Evolutionary conservation across 2,329 filamentous ascomycete species (phyloP), one percentile per base, ranked within the genome.

Genomic region (Rhynchosporium graminicola): DNA sequence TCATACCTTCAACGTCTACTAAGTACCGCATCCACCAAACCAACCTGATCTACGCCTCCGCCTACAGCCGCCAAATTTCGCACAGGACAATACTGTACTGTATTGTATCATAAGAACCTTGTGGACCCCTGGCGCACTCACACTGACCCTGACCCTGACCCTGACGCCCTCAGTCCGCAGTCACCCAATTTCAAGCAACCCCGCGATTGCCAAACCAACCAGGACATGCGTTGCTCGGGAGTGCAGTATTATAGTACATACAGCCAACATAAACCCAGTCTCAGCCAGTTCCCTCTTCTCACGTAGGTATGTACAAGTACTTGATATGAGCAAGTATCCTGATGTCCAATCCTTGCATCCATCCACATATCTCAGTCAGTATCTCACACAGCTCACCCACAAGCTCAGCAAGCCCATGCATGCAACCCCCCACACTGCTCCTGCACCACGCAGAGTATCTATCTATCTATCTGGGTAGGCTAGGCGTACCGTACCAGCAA

Each of bases 361-460:
- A 13, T 20, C 20, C 20, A 20, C 43, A 20, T 20, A 8, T 46
- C 43, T 20, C 43, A n/a, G 20, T n/a, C 7, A 15, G n/a, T 15
- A 43, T 15, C 40, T 43, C 40, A 43, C 40, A 15, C 20, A 20
- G 40, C 43, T 45, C 43, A 45, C 43, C 7, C 15, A 6, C 43
- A 20, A 45, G 15, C 15, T 7, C 43, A n/a, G n/a, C 15, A 15
- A 15, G 15, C 43, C 43, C 43, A 20, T 7, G 5, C 43, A n/a
- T n/a, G n/a, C 40, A 26, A 46, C 59, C 63, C 20, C 63, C 63
- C 63, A 65, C 63, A 63, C 55, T 60, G 13, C 60, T 65, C 58
- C 66, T 68, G 68, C 68, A 68, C 63, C 51, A 63, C 61, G 62
- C 63, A 67, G 60, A 68, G 63, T 64, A 66, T 70, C 1, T 20